Percentiles rank a stretch among this genome's conserved stretches.
Conservation (phyloP, 1,284 basidiomycete genomes). For the Tetrapyrgos nigripes region DNA sequence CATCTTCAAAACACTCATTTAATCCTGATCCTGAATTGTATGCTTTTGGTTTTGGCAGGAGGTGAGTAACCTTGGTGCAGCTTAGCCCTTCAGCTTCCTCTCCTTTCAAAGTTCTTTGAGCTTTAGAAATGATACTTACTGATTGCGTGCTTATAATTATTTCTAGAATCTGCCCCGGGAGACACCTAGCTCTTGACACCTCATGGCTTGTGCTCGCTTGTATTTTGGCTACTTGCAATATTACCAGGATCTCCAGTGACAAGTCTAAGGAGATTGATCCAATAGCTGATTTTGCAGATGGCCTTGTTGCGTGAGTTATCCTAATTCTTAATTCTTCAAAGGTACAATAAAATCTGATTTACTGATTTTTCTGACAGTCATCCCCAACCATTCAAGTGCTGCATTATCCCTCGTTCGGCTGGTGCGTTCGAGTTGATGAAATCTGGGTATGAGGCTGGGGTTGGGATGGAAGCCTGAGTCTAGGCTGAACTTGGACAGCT, state of each 20-base stretch:
- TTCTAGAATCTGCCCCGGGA: slow-evolving; percentile 36
- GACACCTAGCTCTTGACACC: slow-evolving; percentile 32
- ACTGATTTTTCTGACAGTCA: too few species aligned
- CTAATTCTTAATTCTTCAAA: too few species aligned
- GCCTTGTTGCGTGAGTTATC: slow-evolving; percentile 27
- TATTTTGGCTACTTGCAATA: slow-evolving; percentile 31
- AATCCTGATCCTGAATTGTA: slow-evolving; percentile 25
- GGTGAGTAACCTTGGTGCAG: slow-evolving; percentile 10
- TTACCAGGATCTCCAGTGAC: slow-evolving; percentile 20
- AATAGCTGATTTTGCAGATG: slow-evolving; percentile 20
- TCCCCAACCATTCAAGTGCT: too few species aligned
- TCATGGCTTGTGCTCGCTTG: slow-evolving; percentile 37
- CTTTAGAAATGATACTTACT: too few species aligned
- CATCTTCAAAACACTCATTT: slow-evolving; percentile 22
- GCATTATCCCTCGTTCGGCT: too few species aligned
- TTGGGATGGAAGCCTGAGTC: too few species aligned
- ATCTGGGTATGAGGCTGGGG: too few species aligned
- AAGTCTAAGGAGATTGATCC: slow-evolving; percentile 16
- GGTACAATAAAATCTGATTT: too few species aligned
- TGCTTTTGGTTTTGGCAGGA: slow-evolving; percentile 34
- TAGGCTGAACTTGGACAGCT: too few species aligned
- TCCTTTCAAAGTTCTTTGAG: too few species aligned
- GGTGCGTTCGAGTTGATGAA: too few species aligned
- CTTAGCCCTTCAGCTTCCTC: background rate
- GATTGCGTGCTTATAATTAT: background rate